Conservation (phyloP, 2,329 filamentous ascomycete genomes). For the Scedosporium minutisporum region DNA sequence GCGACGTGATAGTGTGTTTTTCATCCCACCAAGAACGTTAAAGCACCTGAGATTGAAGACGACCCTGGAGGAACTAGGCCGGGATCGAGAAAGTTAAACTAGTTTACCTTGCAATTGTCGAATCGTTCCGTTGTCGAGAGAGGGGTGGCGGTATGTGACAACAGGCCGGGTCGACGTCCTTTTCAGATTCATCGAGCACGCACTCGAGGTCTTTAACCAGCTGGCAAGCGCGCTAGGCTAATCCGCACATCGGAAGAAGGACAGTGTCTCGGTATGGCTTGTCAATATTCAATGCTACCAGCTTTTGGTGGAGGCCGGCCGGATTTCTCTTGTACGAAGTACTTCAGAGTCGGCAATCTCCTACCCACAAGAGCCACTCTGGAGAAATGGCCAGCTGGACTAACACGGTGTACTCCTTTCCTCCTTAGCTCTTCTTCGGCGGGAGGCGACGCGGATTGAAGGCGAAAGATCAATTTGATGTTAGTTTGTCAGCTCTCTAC, state of each 20-base stretch:
- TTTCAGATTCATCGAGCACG: too few species aligned
- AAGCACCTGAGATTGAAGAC: too few species aligned
- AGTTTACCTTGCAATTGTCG: too few species aligned
- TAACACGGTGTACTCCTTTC: background rate
- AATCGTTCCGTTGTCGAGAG: too few species aligned
- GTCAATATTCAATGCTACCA: background rate
- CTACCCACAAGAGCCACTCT: too few species aligned
- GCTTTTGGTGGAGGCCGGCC: background rate
- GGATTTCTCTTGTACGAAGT: background rate
- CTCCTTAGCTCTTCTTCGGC: background rate
- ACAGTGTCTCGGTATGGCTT: background rate
- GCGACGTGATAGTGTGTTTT: too few species aligned
- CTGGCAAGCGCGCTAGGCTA: background rate
- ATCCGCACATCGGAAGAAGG: background rate
- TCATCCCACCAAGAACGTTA: too few species aligned
- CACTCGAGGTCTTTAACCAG: background rate
- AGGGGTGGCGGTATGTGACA: too few species aligned
- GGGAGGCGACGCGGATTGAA: background rate
- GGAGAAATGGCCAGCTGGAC: background rate
- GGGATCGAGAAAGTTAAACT: too few species aligned
- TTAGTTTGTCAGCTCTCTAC: too few species aligned
- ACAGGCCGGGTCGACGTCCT: too few species aligned
- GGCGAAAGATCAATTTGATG: background rate
- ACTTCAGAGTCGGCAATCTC: background rate
- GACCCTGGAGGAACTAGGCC: too few species aligned